These are phyloP conservation scores for Sclerospora graminicola DNA, from an alignment of 352 stramenopile genomes.

Conservation along the genomic window DNA sequence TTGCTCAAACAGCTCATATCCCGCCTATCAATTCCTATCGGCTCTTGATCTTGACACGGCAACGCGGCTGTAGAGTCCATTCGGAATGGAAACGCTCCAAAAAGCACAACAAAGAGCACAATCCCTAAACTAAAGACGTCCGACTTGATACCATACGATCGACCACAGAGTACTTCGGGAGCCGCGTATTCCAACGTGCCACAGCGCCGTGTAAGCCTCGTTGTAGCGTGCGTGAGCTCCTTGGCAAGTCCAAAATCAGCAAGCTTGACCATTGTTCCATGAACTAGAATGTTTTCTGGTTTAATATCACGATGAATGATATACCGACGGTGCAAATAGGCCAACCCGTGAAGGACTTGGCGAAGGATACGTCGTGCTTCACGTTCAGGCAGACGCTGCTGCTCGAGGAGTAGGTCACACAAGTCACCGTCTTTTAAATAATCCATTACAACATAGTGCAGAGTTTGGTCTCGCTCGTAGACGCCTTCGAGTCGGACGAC, in stretches of 20 bases:
- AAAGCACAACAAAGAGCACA: constrained; percentile 71
- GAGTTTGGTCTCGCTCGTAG: constrained; percentile 46
- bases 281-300: constrained; percentile 73
- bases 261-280: constrained; percentile 61
- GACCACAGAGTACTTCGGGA: constrained; percentile 53
- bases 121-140: constrained; percentile 76
- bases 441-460: constrained; percentile 80
- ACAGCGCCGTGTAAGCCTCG: constrained; percentile 51
- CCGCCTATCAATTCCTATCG: constrained; percentile 47
- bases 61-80: constrained; percentile 59
- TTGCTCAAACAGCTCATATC: constrained; percentile 71
- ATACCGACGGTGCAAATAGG: constrained; percentile 52
- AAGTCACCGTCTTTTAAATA: constrained; percentile 69
- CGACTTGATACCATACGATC: constrained; percentile 63
- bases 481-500: constrained; percentile 58
- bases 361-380: constrained; percentile 48
- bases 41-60: constrained; percentile 53
- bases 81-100: constrained; percentile 69
- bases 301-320: constrained; percentile 75
- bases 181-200: constrained; percentile 73
- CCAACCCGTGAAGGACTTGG: constrained; percentile 46
- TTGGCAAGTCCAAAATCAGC: constrained; percentile 75
- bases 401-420: constrained; percentile 62
- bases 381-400: constrained; percentile 41
- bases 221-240: constrained; percentile 33